Percentiles rank a stretch among this genome's conserved stretches.
Conservation (phyloP, 768 basidiomycete genomes). For the Guyanaporus albipodus region DNA sequence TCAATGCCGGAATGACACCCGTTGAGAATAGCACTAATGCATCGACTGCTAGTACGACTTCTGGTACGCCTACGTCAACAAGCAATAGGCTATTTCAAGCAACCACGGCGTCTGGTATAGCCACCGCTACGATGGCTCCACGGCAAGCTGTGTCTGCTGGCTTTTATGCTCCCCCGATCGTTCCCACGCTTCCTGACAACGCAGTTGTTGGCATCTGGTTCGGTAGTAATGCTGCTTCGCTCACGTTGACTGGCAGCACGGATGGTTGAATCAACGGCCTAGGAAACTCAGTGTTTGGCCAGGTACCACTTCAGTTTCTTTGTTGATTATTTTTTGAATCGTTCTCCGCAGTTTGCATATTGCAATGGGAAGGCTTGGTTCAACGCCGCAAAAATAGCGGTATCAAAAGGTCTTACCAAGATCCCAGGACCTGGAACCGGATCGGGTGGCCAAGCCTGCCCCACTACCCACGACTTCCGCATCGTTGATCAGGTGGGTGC, state of each 20-base stretch:
- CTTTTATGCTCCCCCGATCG: conserved; percentile 20
- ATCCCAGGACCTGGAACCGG: conserved; percentile 21
- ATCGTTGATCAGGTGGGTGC: conserved; percentile 22
- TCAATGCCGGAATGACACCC: conserved; percentile 26
- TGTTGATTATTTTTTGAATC: neutral
- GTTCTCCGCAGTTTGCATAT: conserved; percentile 17
- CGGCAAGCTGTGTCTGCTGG: conserved; percentile 17
- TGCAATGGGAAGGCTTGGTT: conserved; percentile 27
- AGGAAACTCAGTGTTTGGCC: conserved; percentile 22
- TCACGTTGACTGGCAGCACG: conserved; percentile 23
- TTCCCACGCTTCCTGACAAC: conserved; percentile 21
- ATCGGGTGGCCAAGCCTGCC: conserved; percentile 19
- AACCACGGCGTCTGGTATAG: neutral
- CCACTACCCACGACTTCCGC: conserved; percentile 27
- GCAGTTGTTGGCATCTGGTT: conserved; percentile 28
- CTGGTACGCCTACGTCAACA: neutral
- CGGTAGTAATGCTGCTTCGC: conserved; percentile 23
- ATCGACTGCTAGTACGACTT: neutral
- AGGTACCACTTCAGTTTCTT: conserved; percentile 7
- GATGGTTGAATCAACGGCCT: conserved; percentile 22
- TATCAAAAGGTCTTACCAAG: conserved; percentile 17
- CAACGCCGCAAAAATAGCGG: conserved; percentile 17
- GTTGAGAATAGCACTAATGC: conserved; percentile 3
- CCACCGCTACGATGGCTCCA: neutral
- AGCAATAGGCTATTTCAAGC: too few species aligned